Base-by-base conservation (phyloP, 1,284 basidiomycete species). In the Abortiporus biennis region DNA sequence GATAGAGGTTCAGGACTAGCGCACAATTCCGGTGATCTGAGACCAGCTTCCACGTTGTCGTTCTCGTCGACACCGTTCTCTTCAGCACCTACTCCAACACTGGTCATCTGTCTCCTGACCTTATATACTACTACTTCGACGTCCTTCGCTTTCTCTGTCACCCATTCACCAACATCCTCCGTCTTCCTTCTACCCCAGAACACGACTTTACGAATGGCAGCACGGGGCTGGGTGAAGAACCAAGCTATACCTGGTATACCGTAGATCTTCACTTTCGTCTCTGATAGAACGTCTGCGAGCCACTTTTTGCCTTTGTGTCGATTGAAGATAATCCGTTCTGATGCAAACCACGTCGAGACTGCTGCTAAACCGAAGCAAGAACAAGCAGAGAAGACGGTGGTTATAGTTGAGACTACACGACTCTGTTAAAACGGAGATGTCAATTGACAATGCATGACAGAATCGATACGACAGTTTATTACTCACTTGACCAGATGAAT, bases 281-380 rank as follows among this genome's bases (percentile, higher is more conserved):
- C 58, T 5, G 59, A 61, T 25, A 88, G 65, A 9, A 79, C 74
- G 51, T 87, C 85, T 46, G 74, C 74, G 11, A 88, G 74, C 84
- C 84, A 88, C 57, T 85, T 83, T 47, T 74, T 71, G 16, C 85
- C 85, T 37, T 76, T 72, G 54, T 87, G 80, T 4, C 74, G 72
- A 22, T 71, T 66, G 56, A 81, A 88, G 41, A 79, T 74, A 74
- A 76, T 84, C 17, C 83, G 74, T 58, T 88, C 85, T 4, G 78
- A 82, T 4, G 76, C 76, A 56, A 89, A 86, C 85, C 85, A 88
- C 1, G 76, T 66, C 2, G 84, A 85, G 6, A 88, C 84, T 6
- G 83, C 84, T 15, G 72, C 66, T 15, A 88, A 73, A 38, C 85
- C 85, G 50, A 86, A 81, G 17, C 80, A 83, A 19, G 84, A 86